Conservation (phyloP, 352 stramenopile genomes). For the Blastocystis sp. region DNA sequence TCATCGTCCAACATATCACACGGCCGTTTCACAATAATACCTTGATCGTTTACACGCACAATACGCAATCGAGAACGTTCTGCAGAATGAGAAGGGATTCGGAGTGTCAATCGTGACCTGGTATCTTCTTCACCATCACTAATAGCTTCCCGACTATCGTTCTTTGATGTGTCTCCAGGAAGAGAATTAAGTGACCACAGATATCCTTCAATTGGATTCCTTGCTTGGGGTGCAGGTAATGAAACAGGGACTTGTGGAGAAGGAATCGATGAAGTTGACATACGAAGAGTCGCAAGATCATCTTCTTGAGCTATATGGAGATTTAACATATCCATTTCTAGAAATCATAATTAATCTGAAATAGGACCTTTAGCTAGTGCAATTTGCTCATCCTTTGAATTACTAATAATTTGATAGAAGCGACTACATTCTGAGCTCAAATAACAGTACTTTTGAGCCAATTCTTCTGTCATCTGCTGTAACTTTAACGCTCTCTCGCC, state of each 20-base stretch:
- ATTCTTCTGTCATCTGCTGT: neutral
- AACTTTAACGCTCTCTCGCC: constrained; percentile 1
- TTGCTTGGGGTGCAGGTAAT: neutral
- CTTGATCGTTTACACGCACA: neutral
- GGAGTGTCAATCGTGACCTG: neutral
- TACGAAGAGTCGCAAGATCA: neutral
- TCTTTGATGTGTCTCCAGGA: neutral
- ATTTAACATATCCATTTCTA: constrained; percentile 24
- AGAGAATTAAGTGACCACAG: neutral
- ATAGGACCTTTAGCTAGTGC: neutral
- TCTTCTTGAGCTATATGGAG: neutral
- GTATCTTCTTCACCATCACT: neutral
- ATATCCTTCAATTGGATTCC: constrained; percentile 4
- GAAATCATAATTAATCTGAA: neutral
- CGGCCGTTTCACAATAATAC: neutral
- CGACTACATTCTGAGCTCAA: neutral
- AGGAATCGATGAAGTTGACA: neutral
- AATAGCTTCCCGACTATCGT: neutral
- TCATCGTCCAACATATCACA: neutral
- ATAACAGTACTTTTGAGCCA: constrained; percentile 25
- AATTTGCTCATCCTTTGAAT: constrained; percentile 15
- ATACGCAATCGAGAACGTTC: neutral
- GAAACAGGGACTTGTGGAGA: neutral
- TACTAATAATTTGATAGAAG: neutral
- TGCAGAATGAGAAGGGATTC: neutral